Percentiles rank a stretch among this genome's conserved stretches.
Conservation (phyloP, 345 rosid species). For the Diplotaxis tenuifolia region DNA sequence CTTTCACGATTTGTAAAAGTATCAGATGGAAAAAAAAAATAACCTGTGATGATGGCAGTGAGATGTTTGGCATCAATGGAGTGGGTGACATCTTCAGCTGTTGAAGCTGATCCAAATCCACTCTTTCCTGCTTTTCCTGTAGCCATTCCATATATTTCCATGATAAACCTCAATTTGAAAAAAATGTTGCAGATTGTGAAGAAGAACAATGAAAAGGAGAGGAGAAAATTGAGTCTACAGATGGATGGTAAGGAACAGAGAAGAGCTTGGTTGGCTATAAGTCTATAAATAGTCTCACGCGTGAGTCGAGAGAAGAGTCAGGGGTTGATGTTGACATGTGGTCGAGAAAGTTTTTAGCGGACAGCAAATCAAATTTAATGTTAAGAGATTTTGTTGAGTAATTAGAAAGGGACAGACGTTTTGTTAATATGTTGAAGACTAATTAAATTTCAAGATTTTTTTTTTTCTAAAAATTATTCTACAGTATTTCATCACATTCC, state of each 20-base stretch:
- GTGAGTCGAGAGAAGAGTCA: not conserved
- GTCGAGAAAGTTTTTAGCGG: not conserved
- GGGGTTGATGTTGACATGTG: slow-evolving; percentile 25
- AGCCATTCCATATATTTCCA: slow-evolving; percentile 53
- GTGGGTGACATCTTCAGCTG: slow-evolving; percentile 72
- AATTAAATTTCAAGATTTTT: not conserved
- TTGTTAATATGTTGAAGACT: not conserved
- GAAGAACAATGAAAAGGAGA: slow-evolving; percentile 5
- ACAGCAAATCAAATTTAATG: slow-evolving; percentile 27
- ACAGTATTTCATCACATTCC: not conserved
- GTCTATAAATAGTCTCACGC: slow-evolving; percentile 33
- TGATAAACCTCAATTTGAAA: slow-evolving; percentile 18
- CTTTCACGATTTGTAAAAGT: not conserved
- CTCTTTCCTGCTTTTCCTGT: slow-evolving; percentile 75
- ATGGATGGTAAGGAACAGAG: slow-evolving; percentile 9
- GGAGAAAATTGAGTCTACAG: slow-evolving; percentile 7
- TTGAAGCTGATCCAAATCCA: slow-evolving; percentile 89
- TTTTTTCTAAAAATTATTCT: not conserved
- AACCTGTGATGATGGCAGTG: slow-evolving; percentile 81
- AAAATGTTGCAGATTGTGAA: not conserved
- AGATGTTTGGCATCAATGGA: slow-evolving; percentile 65
- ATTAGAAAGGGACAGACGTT: not conserved
- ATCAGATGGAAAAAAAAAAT: not conserved
- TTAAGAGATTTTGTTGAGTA: not conserved
- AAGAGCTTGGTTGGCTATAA: slow-evolving; percentile 16